Percentiles rank a stretch among this genome's conserved stretches.
Conservation (phyloP, 2,329 filamentous ascomycete genomes). For the Pestalotiopsis sp. region DNA sequence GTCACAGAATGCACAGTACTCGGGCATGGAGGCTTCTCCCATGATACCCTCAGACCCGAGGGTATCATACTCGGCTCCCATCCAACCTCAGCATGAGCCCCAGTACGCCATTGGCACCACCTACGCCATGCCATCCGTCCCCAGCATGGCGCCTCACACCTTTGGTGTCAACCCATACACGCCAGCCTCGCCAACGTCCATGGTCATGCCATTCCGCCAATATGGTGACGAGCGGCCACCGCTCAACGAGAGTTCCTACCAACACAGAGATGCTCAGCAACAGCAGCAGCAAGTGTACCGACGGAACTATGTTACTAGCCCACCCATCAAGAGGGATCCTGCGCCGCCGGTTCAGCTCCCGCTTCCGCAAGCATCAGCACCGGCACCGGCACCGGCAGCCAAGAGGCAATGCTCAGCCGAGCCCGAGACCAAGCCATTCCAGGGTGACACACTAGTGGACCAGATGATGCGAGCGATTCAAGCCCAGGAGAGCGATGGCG, state of each 20-base stretch:
- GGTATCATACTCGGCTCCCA: slow-evolving; percentile 36
- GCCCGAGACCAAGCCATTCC: slow-evolving; percentile 52
- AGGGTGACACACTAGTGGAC: slow-evolving; percentile 83
- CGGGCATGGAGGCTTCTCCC: slow-evolving; percentile 49
- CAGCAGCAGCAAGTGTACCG: slow-evolving; percentile 19
- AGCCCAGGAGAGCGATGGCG: slow-evolving; percentile 53
- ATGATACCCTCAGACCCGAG: slow-evolving; percentile 55
- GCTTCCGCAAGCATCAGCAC: background rate
- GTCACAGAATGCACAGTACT: slow-evolving; percentile 41
- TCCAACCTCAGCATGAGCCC: slow-evolving; percentile 47
- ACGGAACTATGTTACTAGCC: slow-evolving; percentile 25
- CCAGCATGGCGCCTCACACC: slow-evolving; percentile 42
- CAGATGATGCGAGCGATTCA: slow-evolving; percentile 89
- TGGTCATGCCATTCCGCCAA: slow-evolving; percentile 30
- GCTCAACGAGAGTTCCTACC: slow-evolving; percentile 28
- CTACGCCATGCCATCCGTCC: slow-evolving; percentile 48
- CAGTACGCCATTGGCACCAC: slow-evolving; percentile 50
- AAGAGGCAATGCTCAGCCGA: slow-evolving; percentile 25
- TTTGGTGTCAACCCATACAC: slow-evolving; percentile 49
- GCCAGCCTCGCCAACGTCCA: slow-evolving; percentile 25
- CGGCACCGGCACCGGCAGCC: background rate
- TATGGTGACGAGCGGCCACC: slow-evolving; percentile 29
- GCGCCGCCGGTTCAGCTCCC: background rate
- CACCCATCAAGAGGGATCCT: slow-evolving; percentile 38
- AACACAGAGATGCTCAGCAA: slow-evolving; percentile 1